These are phyloP conservation scores for Solidago caesia DNA, from an alignment of 129 eudicot species.

Conservation along the genomic window DNA sequence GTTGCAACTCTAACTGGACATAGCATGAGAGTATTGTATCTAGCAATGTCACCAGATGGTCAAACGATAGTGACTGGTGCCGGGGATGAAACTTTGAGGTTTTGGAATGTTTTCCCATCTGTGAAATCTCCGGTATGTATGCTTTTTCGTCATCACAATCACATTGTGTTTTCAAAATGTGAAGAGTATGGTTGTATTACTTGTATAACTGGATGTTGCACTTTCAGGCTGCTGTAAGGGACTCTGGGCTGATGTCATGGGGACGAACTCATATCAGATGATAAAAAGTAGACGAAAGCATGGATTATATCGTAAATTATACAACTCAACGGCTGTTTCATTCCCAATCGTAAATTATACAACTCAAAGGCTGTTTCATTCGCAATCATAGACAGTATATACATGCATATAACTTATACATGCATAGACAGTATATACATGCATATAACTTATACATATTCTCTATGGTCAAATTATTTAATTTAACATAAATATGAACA, in stretches of 20 bases:
- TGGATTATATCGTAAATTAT: background rate
- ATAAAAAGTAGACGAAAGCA: slow-evolving; percentile 21
- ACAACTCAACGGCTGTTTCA: background rate
- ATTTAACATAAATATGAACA: no score
- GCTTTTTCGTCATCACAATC: background rate
- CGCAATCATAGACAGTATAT: no score
- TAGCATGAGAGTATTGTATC: slow-evolving; percentile 79
- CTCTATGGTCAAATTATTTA: no score
- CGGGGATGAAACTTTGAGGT: slow-evolving; percentile 89
- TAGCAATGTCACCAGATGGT: slow-evolving; percentile 97
- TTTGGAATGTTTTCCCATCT: slow-evolving; percentile 97
- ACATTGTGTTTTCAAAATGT: background rate
- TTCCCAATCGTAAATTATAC: background rate
- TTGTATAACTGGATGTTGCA: slow-evolving; percentile 1
- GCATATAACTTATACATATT: no score
- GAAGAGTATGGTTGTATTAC: background rate
- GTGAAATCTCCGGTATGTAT: slow-evolving; percentile 62
- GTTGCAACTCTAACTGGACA: slow-evolving; percentile 97
- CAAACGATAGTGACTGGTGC: slow-evolving; percentile 99
- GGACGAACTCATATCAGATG: slow-evolving; percentile 90
- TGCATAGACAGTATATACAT: no score
- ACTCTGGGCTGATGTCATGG: slow-evolving; percentile 86
- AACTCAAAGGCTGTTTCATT: no score
- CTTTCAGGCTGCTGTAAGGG: slow-evolving; percentile 78
- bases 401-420: no score